Evolutionary conservation across 768 basidiomycete genomes (phyloP).

Genomic region (Boletus coccyginus): DNA sequence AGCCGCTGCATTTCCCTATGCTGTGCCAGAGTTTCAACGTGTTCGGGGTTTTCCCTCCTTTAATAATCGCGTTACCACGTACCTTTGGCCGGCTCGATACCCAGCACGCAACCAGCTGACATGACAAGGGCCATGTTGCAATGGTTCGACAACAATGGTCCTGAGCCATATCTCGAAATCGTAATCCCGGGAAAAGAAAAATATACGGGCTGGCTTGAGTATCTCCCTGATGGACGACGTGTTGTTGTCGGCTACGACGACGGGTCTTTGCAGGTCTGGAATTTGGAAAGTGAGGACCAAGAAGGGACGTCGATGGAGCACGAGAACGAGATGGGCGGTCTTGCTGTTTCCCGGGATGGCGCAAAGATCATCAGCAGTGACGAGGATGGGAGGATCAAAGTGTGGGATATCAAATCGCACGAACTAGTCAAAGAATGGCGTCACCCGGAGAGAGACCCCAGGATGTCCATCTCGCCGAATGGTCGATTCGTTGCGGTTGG

Average conservation of each 20-base stretch:
- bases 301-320: not conserved
- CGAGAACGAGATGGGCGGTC: too few relatives aligned
- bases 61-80: not conserved
- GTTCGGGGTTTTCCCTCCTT: not conserved
- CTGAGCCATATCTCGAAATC: not conserved
- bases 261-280: not conserved
- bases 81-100: not conserved
- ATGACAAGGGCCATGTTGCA: not conserved
- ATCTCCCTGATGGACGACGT: conserved; percentile 4
- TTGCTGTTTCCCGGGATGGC: conserved; percentile 1
- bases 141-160: not conserved
- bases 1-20: not conserved
- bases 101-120: not conserved
- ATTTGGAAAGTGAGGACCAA: not conserved
- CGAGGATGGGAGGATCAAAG: not conserved
- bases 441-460: rapidly evolving
- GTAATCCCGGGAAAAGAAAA: not conserved
- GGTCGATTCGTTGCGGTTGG: not conserved
- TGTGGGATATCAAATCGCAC: conserved; percentile 3
- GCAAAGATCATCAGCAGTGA: not conserved
- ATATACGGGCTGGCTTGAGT: not conserved
- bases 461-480: not conserved
- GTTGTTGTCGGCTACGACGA: not conserved
- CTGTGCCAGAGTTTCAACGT: not conserved
- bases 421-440: not conserved